phyloP scores from a whole-genome alignment of 108 stramenopile species.

The Epithemia pelagica region DNA sequence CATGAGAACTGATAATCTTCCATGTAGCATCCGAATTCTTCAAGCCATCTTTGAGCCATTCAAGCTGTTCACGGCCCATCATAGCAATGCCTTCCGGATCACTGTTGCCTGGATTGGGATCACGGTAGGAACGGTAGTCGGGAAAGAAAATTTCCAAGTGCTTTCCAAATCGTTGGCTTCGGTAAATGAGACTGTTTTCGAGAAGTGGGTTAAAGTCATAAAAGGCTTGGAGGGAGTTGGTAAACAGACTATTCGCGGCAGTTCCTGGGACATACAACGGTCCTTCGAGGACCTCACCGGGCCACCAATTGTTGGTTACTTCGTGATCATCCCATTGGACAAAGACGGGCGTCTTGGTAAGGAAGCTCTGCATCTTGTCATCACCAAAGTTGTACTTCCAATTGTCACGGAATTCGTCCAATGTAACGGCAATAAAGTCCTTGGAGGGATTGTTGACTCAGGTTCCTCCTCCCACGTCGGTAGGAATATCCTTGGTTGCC shows the following conservation, averaged over 20 bases:
- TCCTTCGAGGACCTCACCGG: background rate
- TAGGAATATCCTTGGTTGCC: slow-evolving; percentile 13
- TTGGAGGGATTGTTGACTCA: slow-evolving; percentile 29
- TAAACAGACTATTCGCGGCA: background rate
- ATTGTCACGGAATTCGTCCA: slow-evolving; percentile 33
- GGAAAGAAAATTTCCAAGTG: slow-evolving; percentile 41
- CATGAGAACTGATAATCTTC: slow-evolving; percentile 37
- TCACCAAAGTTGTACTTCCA: slow-evolving; percentile 45
- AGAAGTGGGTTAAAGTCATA: slow-evolving; percentile 27
- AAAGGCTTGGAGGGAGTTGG: slow-evolving; percentile 16
- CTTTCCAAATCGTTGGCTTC: slow-evolving; percentile 30
- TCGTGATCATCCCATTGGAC: slow-evolving; percentile 44
- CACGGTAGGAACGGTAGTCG: slow-evolving; percentile 33
- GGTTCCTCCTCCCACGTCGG: slow-evolving; percentile 10
- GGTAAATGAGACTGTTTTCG: slow-evolving; percentile 13
- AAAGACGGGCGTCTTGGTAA: slow-evolving; percentile 27
- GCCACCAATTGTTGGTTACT: slow-evolving; percentile 31
- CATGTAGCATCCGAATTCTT: slow-evolving; percentile 24
- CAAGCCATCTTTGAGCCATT: slow-evolving; percentile 32
- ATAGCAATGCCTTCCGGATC: slow-evolving; percentile 7
- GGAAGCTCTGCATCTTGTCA: slow-evolving; percentile 27
- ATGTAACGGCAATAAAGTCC: slow-evolving; percentile 30
- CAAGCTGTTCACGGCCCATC: slow-evolving; percentile 31
- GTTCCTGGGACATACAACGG: slow-evolving; percentile 15
- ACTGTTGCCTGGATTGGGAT: background rate